phyloP scores from a whole-genome alignment of 768 basidiomycete genomes.

The Lactifluus subvellereus region DNA sequence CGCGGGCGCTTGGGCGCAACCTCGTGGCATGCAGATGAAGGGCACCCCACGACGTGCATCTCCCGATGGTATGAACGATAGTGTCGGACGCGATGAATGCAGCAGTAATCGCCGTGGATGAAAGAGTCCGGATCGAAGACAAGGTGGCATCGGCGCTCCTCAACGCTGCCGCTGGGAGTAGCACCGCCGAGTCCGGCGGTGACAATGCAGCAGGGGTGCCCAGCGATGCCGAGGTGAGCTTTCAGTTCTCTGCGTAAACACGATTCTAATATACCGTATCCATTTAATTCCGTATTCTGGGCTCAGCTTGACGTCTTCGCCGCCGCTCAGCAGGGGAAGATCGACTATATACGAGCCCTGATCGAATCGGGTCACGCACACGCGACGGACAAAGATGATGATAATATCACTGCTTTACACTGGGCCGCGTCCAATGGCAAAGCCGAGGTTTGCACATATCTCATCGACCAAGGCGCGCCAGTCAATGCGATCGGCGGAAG shows the following conservation, averaged over 20 bases:
- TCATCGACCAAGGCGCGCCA: slow-evolving; percentile 87
- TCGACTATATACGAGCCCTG: slow-evolving; percentile 53
- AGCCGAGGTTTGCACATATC: slow-evolving; percentile 72
- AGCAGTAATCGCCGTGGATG: neutral
- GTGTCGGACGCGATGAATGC: neutral
- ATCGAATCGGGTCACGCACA: slow-evolving; percentile 62
- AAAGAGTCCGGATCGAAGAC: slow-evolving; percentile 3
- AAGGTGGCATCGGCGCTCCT: neutral
- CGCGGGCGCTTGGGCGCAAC: neutral
- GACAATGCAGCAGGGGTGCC: neutral
- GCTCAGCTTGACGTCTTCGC: slow-evolving; percentile 62
- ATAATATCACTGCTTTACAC: slow-evolving; percentile 91
- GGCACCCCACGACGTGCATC: neutral
- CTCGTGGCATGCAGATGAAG: neutral
- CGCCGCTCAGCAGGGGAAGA: slow-evolving; percentile 82
- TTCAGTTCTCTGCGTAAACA: too few relatives aligned
- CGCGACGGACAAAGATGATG: slow-evolving; percentile 75
- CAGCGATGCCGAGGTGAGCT: neutral
- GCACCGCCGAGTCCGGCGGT: neutral
- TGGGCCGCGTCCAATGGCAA: slow-evolving; percentile 97
- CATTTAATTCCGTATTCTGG: neutral
- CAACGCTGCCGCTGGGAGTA: neutral
- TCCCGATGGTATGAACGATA: neutral
- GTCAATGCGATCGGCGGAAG: slow-evolving; percentile 92
- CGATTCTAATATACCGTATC: neutral